Evolutionary conservation across 208 protist species (phyloP).

Genomic region (Leishmania guyanensis): DNA sequence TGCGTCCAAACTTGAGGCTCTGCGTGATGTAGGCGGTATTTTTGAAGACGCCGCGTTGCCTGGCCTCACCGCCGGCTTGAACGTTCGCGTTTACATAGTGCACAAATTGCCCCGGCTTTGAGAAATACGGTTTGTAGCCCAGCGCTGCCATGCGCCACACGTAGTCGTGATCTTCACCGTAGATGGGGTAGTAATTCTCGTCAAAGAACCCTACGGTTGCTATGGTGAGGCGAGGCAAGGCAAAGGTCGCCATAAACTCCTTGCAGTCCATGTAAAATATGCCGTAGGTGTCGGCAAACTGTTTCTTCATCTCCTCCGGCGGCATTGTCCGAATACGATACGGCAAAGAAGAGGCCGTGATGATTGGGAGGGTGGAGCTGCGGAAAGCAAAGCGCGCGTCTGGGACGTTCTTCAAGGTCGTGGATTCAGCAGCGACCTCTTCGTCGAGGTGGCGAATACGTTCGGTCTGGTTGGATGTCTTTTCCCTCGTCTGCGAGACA

Average conservation of each 20-base stretch:
- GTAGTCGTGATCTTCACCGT: slow-evolving; percentile 60
- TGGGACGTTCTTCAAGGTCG: not conserved
- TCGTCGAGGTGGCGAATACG: not conserved
- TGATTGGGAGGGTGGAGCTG: slow-evolving; percentile 8
- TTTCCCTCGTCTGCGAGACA: slow-evolving; percentile 3
- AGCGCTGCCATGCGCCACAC: slow-evolving; percentile 25
- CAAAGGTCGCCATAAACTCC: slow-evolving; percentile 35
- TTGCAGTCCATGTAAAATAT: slow-evolving; percentile 33
- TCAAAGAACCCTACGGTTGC: slow-evolving; percentile 52
- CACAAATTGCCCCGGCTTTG: slow-evolving; percentile 10
- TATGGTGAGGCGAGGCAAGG: slow-evolving; percentile 42
- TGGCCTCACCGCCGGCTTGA: not conserved
- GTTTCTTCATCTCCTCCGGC: slow-evolving; percentile 7
- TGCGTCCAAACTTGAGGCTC: slow-evolving; percentile 16
- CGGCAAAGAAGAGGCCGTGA: slow-evolving; percentile 43
- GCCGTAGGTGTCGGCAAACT: slow-evolving; percentile 24
- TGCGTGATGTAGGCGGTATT: slow-evolving; percentile 7
- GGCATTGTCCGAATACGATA: slow-evolving; percentile 43
- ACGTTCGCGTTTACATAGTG: slow-evolving; percentile 36
- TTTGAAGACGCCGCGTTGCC: slow-evolving; percentile 17
- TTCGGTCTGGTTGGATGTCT: slow-evolving; percentile 12
- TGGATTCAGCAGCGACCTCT: slow-evolving; percentile 27
- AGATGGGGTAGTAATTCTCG: slow-evolving; percentile 62
- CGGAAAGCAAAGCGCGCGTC: slow-evolving; percentile 20
- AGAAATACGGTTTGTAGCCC: slow-evolving; percentile 32